A percentile compares a stretch with the other conserved stretches of the same genome.
Evolutionary conservation across 2,329 filamentous ascomycete genomes (phyloP).

Genomic region (Cladophialophora psammophila): DNA sequence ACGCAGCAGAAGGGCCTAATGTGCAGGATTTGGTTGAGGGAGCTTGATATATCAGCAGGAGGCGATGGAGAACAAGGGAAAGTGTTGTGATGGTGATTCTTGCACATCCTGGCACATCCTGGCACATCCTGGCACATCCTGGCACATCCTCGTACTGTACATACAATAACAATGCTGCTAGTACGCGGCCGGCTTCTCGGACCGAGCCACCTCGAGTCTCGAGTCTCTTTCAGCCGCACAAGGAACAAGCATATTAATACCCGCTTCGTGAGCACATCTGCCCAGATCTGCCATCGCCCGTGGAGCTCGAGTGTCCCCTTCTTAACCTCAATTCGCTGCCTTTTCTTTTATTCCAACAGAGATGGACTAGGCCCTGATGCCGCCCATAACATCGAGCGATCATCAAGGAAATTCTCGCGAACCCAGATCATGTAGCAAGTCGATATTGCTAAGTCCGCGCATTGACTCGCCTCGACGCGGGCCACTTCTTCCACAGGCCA

Average conservation of each 20-base stretch:
- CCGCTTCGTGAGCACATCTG: too few species aligned
- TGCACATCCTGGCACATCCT: too few species aligned
- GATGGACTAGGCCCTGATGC: not conserved
- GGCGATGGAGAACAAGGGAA: not conserved
- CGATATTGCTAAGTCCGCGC: not conserved
- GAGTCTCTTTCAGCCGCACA: constrained; percentile 3
- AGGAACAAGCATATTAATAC: not conserved
- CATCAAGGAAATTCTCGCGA: not conserved
- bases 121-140: too few species aligned
- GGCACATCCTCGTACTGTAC: too few species aligned
- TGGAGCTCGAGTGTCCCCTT: not conserved
- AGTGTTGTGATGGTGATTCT: not conserved
- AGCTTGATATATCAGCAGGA: not conserved
- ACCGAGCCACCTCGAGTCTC: not conserved
- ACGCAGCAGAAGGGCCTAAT: not conserved
- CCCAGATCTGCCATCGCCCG: not conserved
- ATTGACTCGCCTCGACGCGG: not conserved
- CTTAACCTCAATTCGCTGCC: not conserved
- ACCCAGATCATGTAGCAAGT: not conserved
- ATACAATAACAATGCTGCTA: too few species aligned
- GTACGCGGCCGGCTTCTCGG: not conserved
- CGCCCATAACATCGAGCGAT: not conserved
- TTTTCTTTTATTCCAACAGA: not conserved
- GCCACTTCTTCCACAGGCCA: not conserved
- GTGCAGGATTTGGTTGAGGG: not conserved